Conservation (phyloP, 148 eudicot species). For the Polygonum maritimum region DNA sequence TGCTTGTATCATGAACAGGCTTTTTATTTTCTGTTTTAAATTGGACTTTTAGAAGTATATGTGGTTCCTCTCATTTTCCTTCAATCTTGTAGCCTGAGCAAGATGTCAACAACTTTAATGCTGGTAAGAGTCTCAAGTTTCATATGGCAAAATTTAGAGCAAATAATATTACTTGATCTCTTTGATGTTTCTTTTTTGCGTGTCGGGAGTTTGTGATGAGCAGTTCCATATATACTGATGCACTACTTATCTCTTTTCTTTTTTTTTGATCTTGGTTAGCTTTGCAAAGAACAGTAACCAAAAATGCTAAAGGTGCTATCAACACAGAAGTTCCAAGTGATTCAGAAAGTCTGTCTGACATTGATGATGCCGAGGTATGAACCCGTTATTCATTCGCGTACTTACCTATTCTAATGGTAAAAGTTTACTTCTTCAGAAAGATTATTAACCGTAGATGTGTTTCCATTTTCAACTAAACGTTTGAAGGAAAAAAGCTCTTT, state of each 20-base stretch:
- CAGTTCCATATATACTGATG: not conserved
- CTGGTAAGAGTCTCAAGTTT: not conserved
- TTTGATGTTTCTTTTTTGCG: not conserved
- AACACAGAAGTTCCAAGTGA: not conserved
- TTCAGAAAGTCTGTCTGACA: conserved; percentile 7
- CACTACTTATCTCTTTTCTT: no score
- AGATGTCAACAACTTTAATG: no score
- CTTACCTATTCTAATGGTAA: not conserved
- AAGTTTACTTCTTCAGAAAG: not conserved
- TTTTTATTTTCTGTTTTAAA: not conserved
- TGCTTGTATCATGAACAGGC: not conserved
- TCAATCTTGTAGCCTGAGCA: not conserved
- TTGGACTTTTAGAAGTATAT: not conserved
- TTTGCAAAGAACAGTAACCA: not conserved
- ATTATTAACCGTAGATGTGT: not conserved
- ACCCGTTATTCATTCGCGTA: not conserved
- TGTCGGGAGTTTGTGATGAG: not conserved
- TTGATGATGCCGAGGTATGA: conserved; percentile 5
- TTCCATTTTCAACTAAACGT: not conserved
- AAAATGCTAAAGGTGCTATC: not conserved
- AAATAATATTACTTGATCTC: not conserved
- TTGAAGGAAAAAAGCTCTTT: not conserved
- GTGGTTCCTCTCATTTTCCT: not conserved
- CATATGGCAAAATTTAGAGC: conserved; percentile 1
- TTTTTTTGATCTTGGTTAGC: not conserved